These are phyloP conservation scores for Cinchona pubescens DNA, from an alignment of 257 asterid species.

Conservation along the genomic window DNA sequence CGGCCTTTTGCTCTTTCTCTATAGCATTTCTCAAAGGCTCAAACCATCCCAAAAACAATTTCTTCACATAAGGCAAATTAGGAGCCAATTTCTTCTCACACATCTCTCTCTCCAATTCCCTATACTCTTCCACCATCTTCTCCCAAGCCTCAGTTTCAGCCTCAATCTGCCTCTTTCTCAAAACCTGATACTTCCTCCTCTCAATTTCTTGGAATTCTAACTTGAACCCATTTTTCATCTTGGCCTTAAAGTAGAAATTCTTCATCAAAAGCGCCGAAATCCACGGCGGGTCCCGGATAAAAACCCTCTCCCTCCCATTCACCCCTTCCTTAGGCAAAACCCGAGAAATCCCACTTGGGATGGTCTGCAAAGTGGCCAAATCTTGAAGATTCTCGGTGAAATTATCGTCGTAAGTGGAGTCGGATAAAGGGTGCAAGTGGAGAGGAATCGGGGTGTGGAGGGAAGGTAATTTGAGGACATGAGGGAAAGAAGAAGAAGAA, in stretches of 20 bases:
- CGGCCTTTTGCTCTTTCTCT: constrained; percentile 60
- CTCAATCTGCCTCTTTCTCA: constrained; percentile 72
- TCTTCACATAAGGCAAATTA: constrained; percentile 77
- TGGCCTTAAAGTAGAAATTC: constrained; percentile 54
- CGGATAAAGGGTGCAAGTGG: constrained; percentile 54
- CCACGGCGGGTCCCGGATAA: constrained; percentile 87
- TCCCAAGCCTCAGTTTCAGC: constrained; percentile 97
- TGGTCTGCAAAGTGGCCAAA: constrained; percentile 16
- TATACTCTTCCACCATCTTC: constrained; percentile 78
- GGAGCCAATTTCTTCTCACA: constrained; percentile 94
- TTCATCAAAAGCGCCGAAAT: constrained; percentile 69
- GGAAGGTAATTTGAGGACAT: constrained; percentile 57
- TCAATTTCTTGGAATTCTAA: constrained; percentile 68
- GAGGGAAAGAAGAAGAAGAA: constrained; percentile 55
- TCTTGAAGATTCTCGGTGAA: constrained; percentile 24
- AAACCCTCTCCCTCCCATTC: constrained; percentile 35
- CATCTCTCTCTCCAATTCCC: constrained; percentile 87
- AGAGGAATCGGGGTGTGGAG: constrained; percentile 40
- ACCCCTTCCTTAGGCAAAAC: constrained; percentile 26
- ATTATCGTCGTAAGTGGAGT: constrained; percentile 55
- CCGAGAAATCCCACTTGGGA: constrained; percentile 40
- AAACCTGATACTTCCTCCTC: constrained; percentile 59
- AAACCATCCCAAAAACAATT: constrained; percentile 84
- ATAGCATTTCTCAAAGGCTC: constrained; percentile 81
- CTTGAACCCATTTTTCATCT: constrained; percentile 44